Evolutionary conservation across 257 asterid species (phyloP), one percentile per base, ranked within the genome.

Genomic region (Penstemon davidsonii): DNA sequence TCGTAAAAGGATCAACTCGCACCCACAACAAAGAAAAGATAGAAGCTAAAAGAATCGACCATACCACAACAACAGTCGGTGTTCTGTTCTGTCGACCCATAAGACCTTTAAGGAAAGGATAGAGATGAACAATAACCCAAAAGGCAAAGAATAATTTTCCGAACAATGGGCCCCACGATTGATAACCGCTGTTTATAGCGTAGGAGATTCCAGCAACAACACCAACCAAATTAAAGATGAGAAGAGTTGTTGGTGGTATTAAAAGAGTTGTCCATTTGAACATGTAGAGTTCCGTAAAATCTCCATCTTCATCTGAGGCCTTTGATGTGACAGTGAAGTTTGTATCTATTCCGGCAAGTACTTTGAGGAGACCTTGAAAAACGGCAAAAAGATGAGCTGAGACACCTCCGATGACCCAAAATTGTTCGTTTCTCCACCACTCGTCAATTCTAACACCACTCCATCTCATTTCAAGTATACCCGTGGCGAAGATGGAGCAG

Each of bases 391-490:
- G 82, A 76, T 92, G 98, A 64, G 98, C 78, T 3, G 98, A 92
- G 73, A 92, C 97, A 64, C 98, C 97, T 71, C 96, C 98, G 9
- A 92, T 92, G 79, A 92, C 97, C 97, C 98, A 92, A 78, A 92
- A 92, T 83, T 92, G 98, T 81, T 92, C 98, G 41, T 92, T 92
- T 76, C 98, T 89, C 98, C 98, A 92, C 98, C 98, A 92, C 76
- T 92, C 98, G 13, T 92, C 97, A 19, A 92, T 92, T 70, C 97
- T 91, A 10, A 92, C 98, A 43, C 97, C 98, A 65, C 98, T 90
- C 98, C 98, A 92, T 77, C 96, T 76, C 98, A 92, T 92, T 75
- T 92, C 98, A 39, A 92, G 89, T 33, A 92, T 92, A 73, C 98
- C 98, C 1, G 98, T 92, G 3, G 98, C 98, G 46, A 92, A 92